phyloP scores from a whole-genome alignment of 768 basidiomycete genomes.

The Russula sp. region DNA sequence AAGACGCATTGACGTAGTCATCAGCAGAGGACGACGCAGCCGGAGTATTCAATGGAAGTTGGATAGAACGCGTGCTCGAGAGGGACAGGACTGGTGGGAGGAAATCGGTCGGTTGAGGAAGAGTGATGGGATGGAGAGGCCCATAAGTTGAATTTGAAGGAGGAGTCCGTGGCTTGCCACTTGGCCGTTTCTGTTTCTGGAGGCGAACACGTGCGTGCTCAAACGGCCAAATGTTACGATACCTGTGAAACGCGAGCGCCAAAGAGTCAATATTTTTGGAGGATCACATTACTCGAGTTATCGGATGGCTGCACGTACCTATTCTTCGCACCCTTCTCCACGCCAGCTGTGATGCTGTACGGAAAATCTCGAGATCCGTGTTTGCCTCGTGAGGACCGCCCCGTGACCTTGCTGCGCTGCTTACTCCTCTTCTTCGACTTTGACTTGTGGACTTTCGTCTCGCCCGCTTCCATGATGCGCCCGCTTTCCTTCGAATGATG shows the following conservation, averaged over 20 bases:
- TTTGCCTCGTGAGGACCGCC: conserved; percentile 14
- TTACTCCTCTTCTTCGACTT: conserved; percentile 23
- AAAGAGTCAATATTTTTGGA: not conserved
- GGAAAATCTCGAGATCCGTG: conserved; percentile 43
- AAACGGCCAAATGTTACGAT: conserved; percentile 96
- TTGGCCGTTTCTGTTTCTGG: conserved; percentile 15
- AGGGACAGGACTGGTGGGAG: conserved; percentile 14
- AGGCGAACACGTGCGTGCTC: conserved; percentile 89
- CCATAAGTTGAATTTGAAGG: conserved; percentile 7
- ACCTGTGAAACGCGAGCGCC: conserved; percentile 39
- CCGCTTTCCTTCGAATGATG: conserved; percentile 68
- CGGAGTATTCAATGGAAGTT: conserved; percentile 17
- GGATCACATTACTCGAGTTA: not conserved
- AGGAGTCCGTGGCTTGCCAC: conserved; percentile 1
- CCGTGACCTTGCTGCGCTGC: conserved; percentile 16
- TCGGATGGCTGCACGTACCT: conserved; percentile 41
- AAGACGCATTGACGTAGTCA: conserved; percentile 95
- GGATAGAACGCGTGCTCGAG: conserved; percentile 4
- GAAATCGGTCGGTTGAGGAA: conserved; percentile 17
- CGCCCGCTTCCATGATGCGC: conserved; percentile 21
- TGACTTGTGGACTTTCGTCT: conserved; percentile 13
- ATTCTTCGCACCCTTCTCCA: conserved; percentile 93
- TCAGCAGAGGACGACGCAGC: conserved; percentile 39
- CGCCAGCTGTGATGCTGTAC: conserved; percentile 90
- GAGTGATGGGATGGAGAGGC: conserved; percentile 4